Conservation (phyloP, 768 basidiomycete genomes). For the Mycena maculata region DNA sequence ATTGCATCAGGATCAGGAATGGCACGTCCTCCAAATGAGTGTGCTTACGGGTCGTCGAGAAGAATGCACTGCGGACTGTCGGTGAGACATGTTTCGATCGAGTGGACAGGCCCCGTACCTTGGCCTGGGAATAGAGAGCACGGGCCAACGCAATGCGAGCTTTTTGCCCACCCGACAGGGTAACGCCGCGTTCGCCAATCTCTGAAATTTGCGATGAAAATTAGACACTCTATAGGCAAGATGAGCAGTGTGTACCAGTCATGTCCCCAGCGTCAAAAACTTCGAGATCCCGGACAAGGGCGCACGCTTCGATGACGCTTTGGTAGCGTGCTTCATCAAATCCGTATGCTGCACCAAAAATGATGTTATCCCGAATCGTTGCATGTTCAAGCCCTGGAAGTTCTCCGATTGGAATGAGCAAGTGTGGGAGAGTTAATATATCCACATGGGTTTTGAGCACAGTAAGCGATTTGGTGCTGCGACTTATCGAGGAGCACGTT, state of each 20-base stretch:
- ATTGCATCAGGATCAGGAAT: constrained; percentile 23
- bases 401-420: constrained; percentile 43
- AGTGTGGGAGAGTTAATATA: constrained; percentile 2
- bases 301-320: constrained; percentile 78
- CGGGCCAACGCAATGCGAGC: constrained; percentile 83
- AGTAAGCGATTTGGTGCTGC: constrained; percentile 73
- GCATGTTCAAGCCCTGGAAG: constrained; percentile 79
- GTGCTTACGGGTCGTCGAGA: constrained; percentile 77
- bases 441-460: constrained; percentile 73
- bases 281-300: constrained; percentile 74
- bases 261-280: constrained; percentile 82
- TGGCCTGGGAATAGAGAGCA: constrained; percentile 80
- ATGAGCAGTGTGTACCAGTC: constrained; percentile 60
- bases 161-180: constrained; percentile 78
- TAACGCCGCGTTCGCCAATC: constrained; percentile 86
- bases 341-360: constrained; percentile 73
- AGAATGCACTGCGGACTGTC: constrained; percentile 58
- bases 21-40: constrained; percentile 32
- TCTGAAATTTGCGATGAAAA: constrained; percentile 48
- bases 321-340: constrained; percentile 75
- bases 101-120: constrained; percentile 46
- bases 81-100: constrained; percentile 8
- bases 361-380: constrained; percentile 83
- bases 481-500: constrained; percentile 65
- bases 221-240: too few relatives aligned